Evolutionary conservation across 306 rosid genomes (phyloP), one percentile per base, ranked within the genome.

Genomic region (Glycine latifolia): DNA sequence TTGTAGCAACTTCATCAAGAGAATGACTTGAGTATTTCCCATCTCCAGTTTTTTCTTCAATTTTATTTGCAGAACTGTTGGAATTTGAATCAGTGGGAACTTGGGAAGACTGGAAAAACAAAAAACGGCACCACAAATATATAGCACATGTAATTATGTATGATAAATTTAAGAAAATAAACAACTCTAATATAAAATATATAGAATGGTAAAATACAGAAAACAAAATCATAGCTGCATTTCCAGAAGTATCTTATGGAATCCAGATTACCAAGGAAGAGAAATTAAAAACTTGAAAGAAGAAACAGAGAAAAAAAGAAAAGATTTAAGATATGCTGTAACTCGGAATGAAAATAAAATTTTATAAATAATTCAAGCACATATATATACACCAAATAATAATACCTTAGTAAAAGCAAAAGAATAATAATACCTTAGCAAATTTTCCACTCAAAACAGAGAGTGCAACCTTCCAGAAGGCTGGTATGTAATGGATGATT

Each of bases 401-500:
- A 80, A 69, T 89, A 96, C 98, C 99, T 96, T 92, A 0, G 97
- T 43, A 43, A 43, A 43, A 43, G 47, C 47, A 43, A 43, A 6
- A 39, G 61, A 88, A 73, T 47, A 48, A 67, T 35, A 80, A 69
- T 89, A 96, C 98, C 99, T 96, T 96, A 0, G 97, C 98, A 44
- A 96, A 96, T 85, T 96, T 96, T 69, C 99, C 99, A 71, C 94
- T 92, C 89, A 93, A 96, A 84, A 96, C 94, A 67, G 98, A 93
- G 75, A 87, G 93, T 67, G 97, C 91, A 72, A 91, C 87, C 90
- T 93, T 96, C 99, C 98, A 96, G 88, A 96, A 93, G 80, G 91
- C 89, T 47, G 99, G 99, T 85, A 93, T 83, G 81, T 92, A 91
- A 86, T 92, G 94, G 71, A 91, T 87, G 71, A 96, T 92, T 54